Percentiles rank a stretch among this genome's conserved stretches.
These are phyloP conservation scores for Puccinellia tenuiflora DNA, from an alignment of 176 grass and related monocot species.

Conservation along the genomic window DNA sequence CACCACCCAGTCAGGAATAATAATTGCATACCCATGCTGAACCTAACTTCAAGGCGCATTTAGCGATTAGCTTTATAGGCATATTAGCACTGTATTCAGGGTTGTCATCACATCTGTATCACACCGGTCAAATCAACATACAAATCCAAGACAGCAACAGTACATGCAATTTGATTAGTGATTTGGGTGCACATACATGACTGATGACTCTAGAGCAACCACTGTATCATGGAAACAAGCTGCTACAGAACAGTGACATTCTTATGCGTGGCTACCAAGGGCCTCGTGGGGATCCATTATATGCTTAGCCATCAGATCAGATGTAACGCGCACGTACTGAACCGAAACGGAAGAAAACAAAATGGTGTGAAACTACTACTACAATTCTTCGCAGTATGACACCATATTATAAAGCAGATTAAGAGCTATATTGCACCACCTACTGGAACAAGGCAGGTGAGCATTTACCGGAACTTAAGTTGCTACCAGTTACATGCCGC, in stretches of 20 bases:
- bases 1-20: not conserved
- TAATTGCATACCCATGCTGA: not conserved
- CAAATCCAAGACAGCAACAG: conserved; percentile 23
- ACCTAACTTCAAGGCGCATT: not conserved
- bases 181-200: conserved; percentile 20
- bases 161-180: conserved; percentile 19
- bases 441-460: not conserved
- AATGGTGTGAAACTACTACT: not conserved
- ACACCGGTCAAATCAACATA: not conserved
- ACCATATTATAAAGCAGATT: not conserved
- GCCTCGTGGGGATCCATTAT: not conserved
- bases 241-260: not conserved
- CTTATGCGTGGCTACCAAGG: not conserved
- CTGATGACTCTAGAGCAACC: conserved; percentile 18
- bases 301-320: not conserved
- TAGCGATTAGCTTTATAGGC: not conserved
- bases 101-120: not conserved
- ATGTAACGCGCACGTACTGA: not conserved
- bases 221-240: conserved; percentile 3
- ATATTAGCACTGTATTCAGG: conserved; percentile 16
- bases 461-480: not conserved
- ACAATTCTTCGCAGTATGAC: not conserved
- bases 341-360: not conserved
- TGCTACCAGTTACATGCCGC: not conserved
- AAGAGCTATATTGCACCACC: not conserved